Percentiles rank a stretch among this genome's conserved stretches.
These are phyloP conservation scores for Pythium guiyangense DNA, from an alignment of 352 stramenopile species.

Conservation along the genomic window DNA sequence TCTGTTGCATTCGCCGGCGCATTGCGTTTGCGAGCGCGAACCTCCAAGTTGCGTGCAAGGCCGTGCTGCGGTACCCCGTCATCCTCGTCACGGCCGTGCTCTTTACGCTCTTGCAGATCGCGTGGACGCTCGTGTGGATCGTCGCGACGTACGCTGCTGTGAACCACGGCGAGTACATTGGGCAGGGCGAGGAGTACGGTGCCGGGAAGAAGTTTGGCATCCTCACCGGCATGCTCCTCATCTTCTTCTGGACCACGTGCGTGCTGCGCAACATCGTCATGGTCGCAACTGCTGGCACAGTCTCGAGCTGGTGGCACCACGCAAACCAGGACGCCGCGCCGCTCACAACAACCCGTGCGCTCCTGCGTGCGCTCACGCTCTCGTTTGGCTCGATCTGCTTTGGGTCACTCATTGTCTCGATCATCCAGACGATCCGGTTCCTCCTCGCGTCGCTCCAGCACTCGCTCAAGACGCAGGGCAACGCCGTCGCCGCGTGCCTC, in stretches of 20 bases:
- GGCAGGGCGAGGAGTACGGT: slow-evolving; percentile 23
- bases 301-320: slow-evolving; percentile 85
- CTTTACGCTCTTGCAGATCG: slow-evolving; percentile 59
- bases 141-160: slow-evolving; percentile 61
- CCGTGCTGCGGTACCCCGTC: slow-evolving; percentile 69
- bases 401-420: slow-evolving; percentile 64
- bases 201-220: slow-evolving; percentile 30
- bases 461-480: too few relatives aligned
- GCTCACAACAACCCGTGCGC: slow-evolving; percentile 36
- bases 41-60: slow-evolving; percentile 68
- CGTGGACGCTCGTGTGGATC: slow-evolving; percentile 76
- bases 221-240: slow-evolving; percentile 19
- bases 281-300: slow-evolving; percentile 69
- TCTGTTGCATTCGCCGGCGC: slow-evolving; percentile 46
- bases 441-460: slow-evolving; percentile 36
- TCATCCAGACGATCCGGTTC: slow-evolving; percentile 58
- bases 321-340: slow-evolving; percentile 33
- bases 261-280: slow-evolving; percentile 82
- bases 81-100: slow-evolving; percentile 63
- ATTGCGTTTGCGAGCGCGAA: slow-evolving; percentile 83
- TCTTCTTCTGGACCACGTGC: slow-evolving; percentile 73
- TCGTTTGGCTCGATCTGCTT: slow-evolving; percentile 88
- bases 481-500: too few relatives aligned
- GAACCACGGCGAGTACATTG: slow-evolving; percentile 47
- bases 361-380: slow-evolving; percentile 61